Evolutionary conservation across 257 asterid genomes (phyloP).

Genomic region (Nicotiana attenuata): DNA sequence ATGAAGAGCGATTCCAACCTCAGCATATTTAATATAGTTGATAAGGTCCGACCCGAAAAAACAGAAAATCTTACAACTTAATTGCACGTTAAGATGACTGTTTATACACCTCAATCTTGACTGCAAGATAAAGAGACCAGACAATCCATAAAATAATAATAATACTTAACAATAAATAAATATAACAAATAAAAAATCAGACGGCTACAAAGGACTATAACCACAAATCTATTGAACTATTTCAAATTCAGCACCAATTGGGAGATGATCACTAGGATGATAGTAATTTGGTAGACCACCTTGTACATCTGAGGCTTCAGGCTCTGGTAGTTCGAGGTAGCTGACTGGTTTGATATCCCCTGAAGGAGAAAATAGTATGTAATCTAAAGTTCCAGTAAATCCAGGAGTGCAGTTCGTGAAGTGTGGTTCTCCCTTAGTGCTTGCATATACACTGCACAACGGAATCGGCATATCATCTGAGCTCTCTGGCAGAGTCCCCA

Average conservation of each 20-base stretch:
- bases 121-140: not conserved
- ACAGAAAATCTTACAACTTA: not conserved
- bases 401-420: constrained; percentile 94
- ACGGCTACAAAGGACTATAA: not conserved
- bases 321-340: constrained; percentile 67
- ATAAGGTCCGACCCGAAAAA: not conserved
- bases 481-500: constrained; percentile 26
- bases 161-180: not conserved
- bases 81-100: not conserved
- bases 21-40: not conserved
- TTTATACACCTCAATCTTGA: not conserved
- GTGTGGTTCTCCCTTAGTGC: constrained; percentile 72
- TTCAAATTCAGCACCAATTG: constrained; percentile 87
- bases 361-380: constrained; percentile 59
- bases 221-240: constrained; percentile 23
- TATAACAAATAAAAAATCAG: not conserved
- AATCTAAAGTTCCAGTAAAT: constrained; percentile 83
- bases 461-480: constrained; percentile 50
- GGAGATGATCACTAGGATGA: constrained; percentile 97
- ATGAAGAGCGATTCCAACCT: not conserved
- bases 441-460: constrained; percentile 66
- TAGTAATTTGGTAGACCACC: constrained; percentile 85
- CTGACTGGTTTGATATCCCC: constrained; percentile 54
- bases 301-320: constrained; percentile 52
- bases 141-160: not conserved